Evolutionary conservation across 208 protist genomes (phyloP), one percentile per base, ranked within the genome.

Genomic region (Acanthamoeba healyi): DNA sequence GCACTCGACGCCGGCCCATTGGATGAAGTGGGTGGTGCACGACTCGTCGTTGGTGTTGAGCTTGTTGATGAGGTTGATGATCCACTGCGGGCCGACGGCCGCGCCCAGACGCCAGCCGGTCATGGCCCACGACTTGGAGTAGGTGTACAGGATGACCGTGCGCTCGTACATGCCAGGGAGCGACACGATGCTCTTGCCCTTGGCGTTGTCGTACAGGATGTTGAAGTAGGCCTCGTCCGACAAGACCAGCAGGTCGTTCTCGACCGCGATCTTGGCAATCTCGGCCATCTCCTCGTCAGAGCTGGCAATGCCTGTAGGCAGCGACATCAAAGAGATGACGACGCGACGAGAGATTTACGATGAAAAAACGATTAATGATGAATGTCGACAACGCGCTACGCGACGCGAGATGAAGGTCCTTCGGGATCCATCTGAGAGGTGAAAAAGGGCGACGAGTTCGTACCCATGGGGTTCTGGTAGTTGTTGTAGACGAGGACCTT

Each of bases 401-500:
- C n/a, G 4, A 38, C 46, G 22, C n/a, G n/a, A n/a, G n/a, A n/a
- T n/a, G n/a, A n/a, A n/a, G n/a, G n/a, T n/a, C n/a, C n/a, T n/a
- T n/a, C n/a, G n/a, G n/a, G n/a, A n/a, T n/a, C n/a, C n/a, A n/a
- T n/a, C n/a, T n/a, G n/a, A n/a, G n/a, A n/a, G n/a, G n/a, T n/a
- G 17, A 44, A 12, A n/a, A 29, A 70, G 42, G 26, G 9, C 14
- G 51, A 56, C 5, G 7, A 82, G 42, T 17, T 7, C 79, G 17
- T 92, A 79, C 93, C 93, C 63, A 93, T 79, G 22, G 93, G 93
- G 51, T 94, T 94, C 61, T 91, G 81, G 70, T 94, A 94, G 87
- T 94, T 94, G 67, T 94, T 94, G 93, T 92, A 94, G 67, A 94
- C 94, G 93, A 94, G 86, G 17, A 94, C 34, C 86, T 93, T 94